Percentiles rank a stretch among this genome's conserved stretches.
These are phyloP conservation scores for Hippophae rhamnoides DNA, from an alignment of 306 rosid species.

Conservation along the genomic window DNA sequence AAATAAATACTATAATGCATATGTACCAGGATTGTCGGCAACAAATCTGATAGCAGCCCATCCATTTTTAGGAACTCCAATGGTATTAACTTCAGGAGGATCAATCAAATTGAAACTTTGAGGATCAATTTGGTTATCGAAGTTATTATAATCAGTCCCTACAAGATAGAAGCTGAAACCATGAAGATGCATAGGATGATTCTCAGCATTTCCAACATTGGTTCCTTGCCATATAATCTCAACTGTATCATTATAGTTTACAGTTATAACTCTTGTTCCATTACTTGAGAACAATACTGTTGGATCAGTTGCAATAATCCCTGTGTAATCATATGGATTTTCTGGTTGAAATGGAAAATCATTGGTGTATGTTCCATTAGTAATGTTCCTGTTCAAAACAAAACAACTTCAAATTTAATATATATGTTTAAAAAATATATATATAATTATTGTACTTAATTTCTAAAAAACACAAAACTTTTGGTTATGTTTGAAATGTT, in stretches of 20 bases:
- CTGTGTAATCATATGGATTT: conserved; percentile 22
- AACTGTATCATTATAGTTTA: conserved; percentile 20
- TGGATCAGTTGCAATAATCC: conserved; percentile 5
- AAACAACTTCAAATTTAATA: too few species aligned
- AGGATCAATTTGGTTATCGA: background rate
- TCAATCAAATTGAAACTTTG: conserved; percentile 18
- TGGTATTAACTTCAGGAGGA: conserved; percentile 22
- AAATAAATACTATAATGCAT: too few species aligned
- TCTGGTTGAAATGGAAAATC: conserved; percentile 25
- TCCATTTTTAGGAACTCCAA: conserved; percentile 23
- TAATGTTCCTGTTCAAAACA: background rate
- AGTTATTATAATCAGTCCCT: conserved; percentile 15
- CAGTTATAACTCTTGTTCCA: conserved; percentile 19
- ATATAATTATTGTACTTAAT: too few species aligned
- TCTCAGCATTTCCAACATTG: conserved; percentile 13
- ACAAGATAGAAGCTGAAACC: conserved; percentile 25
- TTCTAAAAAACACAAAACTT: too few species aligned
- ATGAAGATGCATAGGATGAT: conserved; percentile 32
- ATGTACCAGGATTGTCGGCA: conserved; percentile 26
- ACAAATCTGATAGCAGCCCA: conserved; percentile 30
- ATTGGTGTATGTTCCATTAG: conserved; percentile 2
- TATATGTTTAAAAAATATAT: too few species aligned
- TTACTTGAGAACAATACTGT: conserved; percentile 4
- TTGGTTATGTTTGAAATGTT: too few species aligned
- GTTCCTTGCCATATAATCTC: conserved; percentile 38